Evolutionary conservation across 495 filamentous ascomycete genomes (phyloP).

Genomic region (Podospora conica): DNA sequence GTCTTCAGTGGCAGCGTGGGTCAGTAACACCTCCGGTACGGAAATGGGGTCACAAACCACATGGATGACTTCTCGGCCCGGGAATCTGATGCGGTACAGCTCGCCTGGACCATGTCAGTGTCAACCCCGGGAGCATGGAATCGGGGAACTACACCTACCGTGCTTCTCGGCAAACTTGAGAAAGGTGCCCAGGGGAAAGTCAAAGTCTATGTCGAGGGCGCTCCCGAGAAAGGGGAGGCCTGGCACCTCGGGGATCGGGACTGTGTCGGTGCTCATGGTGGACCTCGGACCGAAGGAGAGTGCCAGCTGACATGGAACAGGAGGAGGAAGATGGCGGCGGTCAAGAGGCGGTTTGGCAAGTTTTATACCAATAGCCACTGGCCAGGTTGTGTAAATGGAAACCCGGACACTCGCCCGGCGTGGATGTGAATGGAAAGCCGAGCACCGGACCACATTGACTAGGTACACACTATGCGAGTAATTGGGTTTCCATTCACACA

Average conservation of each 20-base stretch:
- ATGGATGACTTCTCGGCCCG: slow-evolving; percentile 7
- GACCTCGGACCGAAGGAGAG: too few relatives aligned
- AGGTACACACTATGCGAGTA: too few relatives aligned
- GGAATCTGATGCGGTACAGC: slow-evolving; percentile 18
- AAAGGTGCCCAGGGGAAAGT: slow-evolving; percentile 48
- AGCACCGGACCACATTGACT: too few relatives aligned
- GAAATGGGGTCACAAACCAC: slow-evolving; percentile 5
- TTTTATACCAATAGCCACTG: too few relatives aligned
- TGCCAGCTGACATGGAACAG: too few relatives aligned
- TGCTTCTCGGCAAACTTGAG: slow-evolving; percentile 51
- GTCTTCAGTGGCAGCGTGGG: background rate
- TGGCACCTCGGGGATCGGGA: background rate
- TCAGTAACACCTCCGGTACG: background rate
- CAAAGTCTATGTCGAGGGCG: slow-evolving; percentile 47
- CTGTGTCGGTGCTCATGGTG: background rate
- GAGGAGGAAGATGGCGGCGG: too few relatives aligned
- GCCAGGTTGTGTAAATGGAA: too few relatives aligned
- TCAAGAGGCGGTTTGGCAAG: too few relatives aligned
- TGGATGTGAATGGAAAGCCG: too few relatives aligned
- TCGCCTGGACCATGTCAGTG: slow-evolving; percentile 9
- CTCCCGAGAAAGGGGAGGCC: slow-evolving; percentile 43
- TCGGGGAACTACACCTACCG: slow-evolving; percentile 37
- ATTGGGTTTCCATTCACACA: too few relatives aligned
- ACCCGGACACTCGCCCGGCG: too few relatives aligned
- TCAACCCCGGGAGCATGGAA: background rate